A percentile compares a stretch with the other conserved stretches of the same genome.
Conservation (phyloP, 2,329 filamentous ascomycete species). For the Botrytis fragariae region DNA sequence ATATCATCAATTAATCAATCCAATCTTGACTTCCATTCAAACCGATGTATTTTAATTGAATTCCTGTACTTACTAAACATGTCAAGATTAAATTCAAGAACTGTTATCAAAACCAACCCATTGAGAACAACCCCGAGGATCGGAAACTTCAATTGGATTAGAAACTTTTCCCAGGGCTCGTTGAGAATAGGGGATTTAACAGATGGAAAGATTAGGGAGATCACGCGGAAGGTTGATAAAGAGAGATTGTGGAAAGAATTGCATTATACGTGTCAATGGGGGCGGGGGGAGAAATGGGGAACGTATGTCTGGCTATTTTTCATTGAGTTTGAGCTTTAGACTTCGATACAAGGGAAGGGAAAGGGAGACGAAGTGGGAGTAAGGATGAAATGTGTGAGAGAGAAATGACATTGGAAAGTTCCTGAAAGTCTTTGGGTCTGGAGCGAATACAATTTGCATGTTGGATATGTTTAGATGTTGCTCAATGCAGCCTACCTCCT, state of each 20-base stretch:
- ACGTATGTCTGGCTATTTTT: conserved; percentile 47
- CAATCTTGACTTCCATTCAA: not conserved
- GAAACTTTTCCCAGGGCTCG: conserved; percentile 20
- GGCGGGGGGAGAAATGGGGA: conserved; percentile 64
- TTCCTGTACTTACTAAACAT: not conserved
- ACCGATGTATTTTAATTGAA: not conserved
- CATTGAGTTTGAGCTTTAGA: not conserved
- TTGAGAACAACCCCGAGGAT: conserved; percentile 24
- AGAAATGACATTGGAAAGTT: not conserved
- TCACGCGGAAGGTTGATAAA: conserved; percentile 53
- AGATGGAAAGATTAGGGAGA: conserved; percentile 48
- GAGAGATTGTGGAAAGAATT: conserved; percentile 60
- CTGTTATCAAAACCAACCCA: not conserved
- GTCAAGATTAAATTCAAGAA: not conserved
- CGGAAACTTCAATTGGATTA: not conserved
- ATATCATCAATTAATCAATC: not conserved
- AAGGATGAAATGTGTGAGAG: not conserved
- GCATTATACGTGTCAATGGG: conserved; percentile 66
- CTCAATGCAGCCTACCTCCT: not conserved
- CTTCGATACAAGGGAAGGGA: not conserved
- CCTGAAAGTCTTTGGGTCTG: not conserved
- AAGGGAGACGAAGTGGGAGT: too few relatives aligned
- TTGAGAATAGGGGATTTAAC: conserved; percentile 41
- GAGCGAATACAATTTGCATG: not conserved
- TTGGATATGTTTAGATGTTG: not conserved